These are phyloP conservation scores for Saccharata proteae DNA, from an alignment of 2,329 filamentous ascomycete genomes.

Conservation along the genomic window DNA sequence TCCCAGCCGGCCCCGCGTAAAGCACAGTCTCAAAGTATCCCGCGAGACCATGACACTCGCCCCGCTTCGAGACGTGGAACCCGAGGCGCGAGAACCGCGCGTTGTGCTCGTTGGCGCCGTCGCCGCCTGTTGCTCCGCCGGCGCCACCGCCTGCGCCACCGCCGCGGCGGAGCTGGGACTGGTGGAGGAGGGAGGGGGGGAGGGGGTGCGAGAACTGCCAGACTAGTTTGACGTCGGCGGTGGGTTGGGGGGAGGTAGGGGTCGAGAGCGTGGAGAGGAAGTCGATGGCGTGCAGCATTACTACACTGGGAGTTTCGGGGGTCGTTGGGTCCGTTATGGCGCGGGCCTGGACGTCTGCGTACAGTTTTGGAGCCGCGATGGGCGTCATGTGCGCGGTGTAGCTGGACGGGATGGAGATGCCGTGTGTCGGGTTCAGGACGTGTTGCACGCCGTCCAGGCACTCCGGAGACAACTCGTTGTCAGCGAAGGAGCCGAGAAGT, in stretches of 20 bases:
- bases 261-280: conserved; percentile 53
- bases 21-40: conserved; percentile 97
- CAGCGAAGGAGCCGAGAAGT: conserved; percentile 85
- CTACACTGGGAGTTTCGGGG: conserved; percentile 88
- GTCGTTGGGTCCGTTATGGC: conserved; percentile 50
- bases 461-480: conserved; percentile 94
- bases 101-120: conserved; percentile 86
- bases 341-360: conserved; percentile 65
- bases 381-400: conserved; percentile 94
- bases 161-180: conserved; percentile 43
- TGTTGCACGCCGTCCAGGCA: conserved; percentile 93
- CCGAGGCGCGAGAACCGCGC: conserved; percentile 63
- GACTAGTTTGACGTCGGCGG: conserved; percentile 52
- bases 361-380: conserved; percentile 73
- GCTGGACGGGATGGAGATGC: conserved; percentile 84
- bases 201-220: conserved; percentile 75
- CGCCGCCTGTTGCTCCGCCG: conserved; percentile 61
- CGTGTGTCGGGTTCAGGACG: conserved; percentile 65
- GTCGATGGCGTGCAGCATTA: conserved; percentile 82
- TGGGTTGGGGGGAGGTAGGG: conserved; percentile 12
- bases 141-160: conserved; percentile 57
- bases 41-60: conserved; percentile 79
- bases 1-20: conserved; percentile 48
- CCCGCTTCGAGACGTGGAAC: conserved; percentile 67
- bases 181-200: conserved; percentile 45